Evolutionary conservation across 495 filamentous ascomycete species (phyloP), one percentile per base, ranked within the genome.

Genomic region (Collariella sp.): DNA sequence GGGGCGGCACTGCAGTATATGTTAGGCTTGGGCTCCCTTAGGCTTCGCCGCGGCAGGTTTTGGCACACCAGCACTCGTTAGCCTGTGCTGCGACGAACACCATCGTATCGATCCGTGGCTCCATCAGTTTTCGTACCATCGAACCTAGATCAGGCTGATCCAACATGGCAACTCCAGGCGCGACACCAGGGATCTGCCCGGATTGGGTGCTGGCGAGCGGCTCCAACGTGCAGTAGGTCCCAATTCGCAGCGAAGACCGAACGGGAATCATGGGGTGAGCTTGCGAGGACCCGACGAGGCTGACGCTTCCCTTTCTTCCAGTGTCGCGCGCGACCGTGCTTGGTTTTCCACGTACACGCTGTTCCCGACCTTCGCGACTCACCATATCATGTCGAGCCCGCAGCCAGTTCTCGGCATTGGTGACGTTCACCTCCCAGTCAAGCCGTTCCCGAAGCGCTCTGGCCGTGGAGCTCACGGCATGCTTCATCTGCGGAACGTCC

Each of bases 381-480:
- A 22, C 24, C 20, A 34, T 46, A 46, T 46, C 1, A 16, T 4
- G 15, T 7, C 31, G 19, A 36, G 2, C 19, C 11, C 7, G 19
- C 16, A 22, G 18, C 10, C 16, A 26, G 47, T 22, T 40, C 26
- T 50, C 33, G 54, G 47, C 13, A 40, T 56, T 18, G 54, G 54
- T 39, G 38, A 47, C 20, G 54, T 56, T 26, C 2, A 38, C 15
- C 13, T 56, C 33, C 41, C 54, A 16, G 54, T 56, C 54, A 46
- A 51, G 5, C 33, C 23, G 15, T 39, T 16, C 34, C 47, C 46
- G 1, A 46, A 51, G 33, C 47, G 44, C n/a, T 23, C 15, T 13
- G 47, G 47, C 22, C 22, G 33, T 47, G 16, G 19, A 7, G 33
- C 54, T 18, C 41, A 56, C 54, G 54, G 54, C 15, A 51, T 20